Percentiles rank a stretch among this genome's conserved stretches.
These are phyloP conservation scores for Aphanomyces euteiches DNA, from an alignment of 352 stramenopile genomes.

Conservation along the genomic window DNA sequence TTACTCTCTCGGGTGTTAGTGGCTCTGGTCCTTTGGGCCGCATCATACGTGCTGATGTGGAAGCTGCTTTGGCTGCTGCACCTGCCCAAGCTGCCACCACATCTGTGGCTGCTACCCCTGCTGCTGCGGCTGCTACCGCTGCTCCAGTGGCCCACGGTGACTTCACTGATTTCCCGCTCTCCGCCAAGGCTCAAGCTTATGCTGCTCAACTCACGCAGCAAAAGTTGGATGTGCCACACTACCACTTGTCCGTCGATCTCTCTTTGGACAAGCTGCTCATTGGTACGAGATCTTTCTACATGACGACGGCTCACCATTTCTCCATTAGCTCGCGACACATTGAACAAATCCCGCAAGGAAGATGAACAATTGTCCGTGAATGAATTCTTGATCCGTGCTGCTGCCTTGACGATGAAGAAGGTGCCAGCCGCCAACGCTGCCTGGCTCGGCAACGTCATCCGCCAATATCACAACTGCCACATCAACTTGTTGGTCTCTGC, in stretches of 20 bases:
- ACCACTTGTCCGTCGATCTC: constrained; percentile 95
- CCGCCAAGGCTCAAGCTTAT: constrained; percentile 61
- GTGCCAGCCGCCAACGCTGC: constrained; percentile 90
- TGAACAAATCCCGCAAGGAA: constrained; percentile 91
- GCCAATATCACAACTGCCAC: constrained; percentile 93
- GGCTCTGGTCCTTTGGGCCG: constrained; percentile 85
- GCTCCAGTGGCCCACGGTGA: constrained; percentile 52
- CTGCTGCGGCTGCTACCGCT: constrained; percentile 35
- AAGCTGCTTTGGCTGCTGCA: constrained; percentile 74
- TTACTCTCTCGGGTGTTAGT: constrained; percentile 60
- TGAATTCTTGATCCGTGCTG: constrained; percentile 96
- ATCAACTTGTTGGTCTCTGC: constrained; percentile 88
- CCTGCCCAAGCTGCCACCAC: constrained; percentile 28
- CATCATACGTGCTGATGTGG: constrained; percentile 93
- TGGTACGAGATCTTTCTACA: constrained; percentile 30
- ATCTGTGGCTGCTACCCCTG: constrained; percentile 32
- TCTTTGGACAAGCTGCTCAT: constrained; percentile 89
- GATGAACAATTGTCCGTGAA: constrained; percentile 95
- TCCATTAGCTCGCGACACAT: constrained; percentile 76
- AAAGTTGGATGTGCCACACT: constrained; percentile 95
- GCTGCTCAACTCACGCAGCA: constrained; percentile 89
- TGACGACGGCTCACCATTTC: constrained; percentile 9
- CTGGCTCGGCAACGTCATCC: constrained; percentile 89
- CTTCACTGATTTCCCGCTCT: constrained; percentile 93
- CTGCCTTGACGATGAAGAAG: constrained; percentile 94